phyloP scores from a whole-genome alignment of 352 stramenopile genomes.

The Thraustochytrium sp. region DNA sequence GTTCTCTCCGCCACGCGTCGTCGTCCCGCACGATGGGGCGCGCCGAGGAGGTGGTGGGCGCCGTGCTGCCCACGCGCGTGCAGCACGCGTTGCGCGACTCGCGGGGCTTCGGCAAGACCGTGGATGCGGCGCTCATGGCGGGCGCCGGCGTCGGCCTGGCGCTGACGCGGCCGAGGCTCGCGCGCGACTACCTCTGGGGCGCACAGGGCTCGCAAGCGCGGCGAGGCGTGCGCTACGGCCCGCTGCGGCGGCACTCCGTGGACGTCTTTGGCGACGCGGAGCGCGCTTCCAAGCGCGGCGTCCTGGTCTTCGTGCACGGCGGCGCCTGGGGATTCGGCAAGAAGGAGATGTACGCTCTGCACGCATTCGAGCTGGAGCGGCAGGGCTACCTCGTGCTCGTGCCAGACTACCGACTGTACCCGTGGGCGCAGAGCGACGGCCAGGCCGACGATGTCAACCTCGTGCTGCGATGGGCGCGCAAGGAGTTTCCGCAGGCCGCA shows the following conservation, averaged over 20 bases:
- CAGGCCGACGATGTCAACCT: background rate
- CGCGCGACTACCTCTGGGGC: background rate
- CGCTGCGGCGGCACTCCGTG: background rate
- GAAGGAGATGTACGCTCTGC: conserved; percentile 1
- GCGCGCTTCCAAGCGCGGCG: background rate
- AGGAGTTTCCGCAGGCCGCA: background rate
- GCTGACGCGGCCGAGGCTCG: background rate
- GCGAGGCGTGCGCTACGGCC: background rate
- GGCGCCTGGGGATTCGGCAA: background rate
- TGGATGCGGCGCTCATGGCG: background rate
- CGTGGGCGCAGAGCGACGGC: background rate
- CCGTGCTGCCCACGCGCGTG: background rate
- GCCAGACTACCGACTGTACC: conserved; percentile 27
- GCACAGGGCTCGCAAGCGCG: background rate
- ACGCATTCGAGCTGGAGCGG: background rate
- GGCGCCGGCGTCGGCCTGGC: background rate
- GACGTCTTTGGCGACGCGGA: background rate
- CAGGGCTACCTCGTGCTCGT: background rate
- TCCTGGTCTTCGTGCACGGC: background rate
- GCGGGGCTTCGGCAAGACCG: background rate
- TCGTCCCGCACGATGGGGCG: background rate
- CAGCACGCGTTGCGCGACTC: conserved; percentile 8
- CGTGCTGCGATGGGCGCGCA: background rate
- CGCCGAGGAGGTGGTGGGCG: background rate
- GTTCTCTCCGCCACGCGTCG: no score